Base-by-base conservation (phyloP, 2,329 filamentous ascomycete genomes). In the Arthrobotrys entomopaga region DNA sequence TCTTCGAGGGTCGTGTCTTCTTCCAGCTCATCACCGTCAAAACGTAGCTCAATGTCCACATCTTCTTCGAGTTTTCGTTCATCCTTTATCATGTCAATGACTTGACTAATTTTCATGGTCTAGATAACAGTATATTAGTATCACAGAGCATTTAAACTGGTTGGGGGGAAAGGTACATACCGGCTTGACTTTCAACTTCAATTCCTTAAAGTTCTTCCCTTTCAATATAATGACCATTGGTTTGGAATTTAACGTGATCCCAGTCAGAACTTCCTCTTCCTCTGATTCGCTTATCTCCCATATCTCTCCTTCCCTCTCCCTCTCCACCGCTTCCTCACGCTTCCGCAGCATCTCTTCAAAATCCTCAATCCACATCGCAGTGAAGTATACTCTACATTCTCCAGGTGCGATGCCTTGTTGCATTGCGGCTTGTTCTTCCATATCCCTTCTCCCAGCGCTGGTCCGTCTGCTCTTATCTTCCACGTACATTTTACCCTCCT, bases 1-100 rank as follows among this genome's bases (percentile, higher is more conserved):
- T 99, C 95, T 65, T 99, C 86, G 82, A 99, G 95, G 77, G 95
- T 90, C 82, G 90, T 89, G 86, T 99, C 98, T 87, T 95, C 93
- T 77, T 90, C 86, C 16, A 74, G 43, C 22, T 74, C 70, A 19
- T 74, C 70, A 38, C 70, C 70, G 52, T 74, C 70, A 43, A 74
- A 74, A 22, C 24, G 63, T 29, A 74, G 24, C 22, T 67, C 70
- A 8, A 74, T 54, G n/a, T 67, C 63, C 13, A 63, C 64, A n/a
- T 67, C 70, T 22, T 74, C 70, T 34, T 74, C 70, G 7, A 74
- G 26, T 6, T 64, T 40, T 46, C 70, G 42, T 42, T 63, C 57
- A 0, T 64, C 48, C 11, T 46, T 60, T 4, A 74, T 67, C 57
- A 24, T 64, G 7, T 57, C 22, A 38, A 74, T 64, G 16, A 67